Conservation (phyloP, 1,139 yeast species). For the Blastobotrys buckinghamii region DNA sequence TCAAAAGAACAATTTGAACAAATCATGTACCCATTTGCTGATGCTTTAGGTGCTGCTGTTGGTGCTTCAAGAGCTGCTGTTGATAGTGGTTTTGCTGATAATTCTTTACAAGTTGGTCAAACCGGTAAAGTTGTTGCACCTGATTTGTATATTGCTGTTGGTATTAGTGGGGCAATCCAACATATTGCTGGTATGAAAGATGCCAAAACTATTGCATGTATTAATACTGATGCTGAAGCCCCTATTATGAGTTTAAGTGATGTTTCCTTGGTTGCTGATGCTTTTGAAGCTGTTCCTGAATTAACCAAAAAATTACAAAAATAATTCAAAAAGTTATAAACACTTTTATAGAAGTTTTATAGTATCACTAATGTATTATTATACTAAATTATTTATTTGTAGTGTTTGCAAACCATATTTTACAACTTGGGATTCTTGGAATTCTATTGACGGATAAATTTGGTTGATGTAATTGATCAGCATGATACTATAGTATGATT, state of each 20-base stretch:
- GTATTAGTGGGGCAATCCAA: conserved; percentile 96
- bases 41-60: conserved; percentile 79
- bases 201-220: conserved; percentile 87
- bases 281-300: conserved; percentile 82
- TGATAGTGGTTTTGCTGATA: conserved; percentile 92
- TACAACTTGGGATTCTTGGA: too few species aligned
- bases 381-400: not conserved
- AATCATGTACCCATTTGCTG: conserved; percentile 77
- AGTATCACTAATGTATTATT: too few species aligned
- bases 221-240: conserved; percentile 90
- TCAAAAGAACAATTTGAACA: conserved; percentile 81
- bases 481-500: too few species aligned
- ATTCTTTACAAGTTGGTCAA: conserved; percentile 97
- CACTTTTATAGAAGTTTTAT: too few species aligned
- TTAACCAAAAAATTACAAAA: conserved; percentile 58
- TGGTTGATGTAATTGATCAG: too few species aligned
- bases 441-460: too few species aligned
- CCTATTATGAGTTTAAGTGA: conserved; percentile 92
- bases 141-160: conserved; percentile 85
- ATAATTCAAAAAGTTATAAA: too few species aligned
- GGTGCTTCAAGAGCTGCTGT: conserved; percentile 99
- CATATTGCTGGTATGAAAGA: conserved; percentile 99
- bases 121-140: conserved; percentile 98
- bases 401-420: too few species aligned
- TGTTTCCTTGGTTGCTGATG: conserved; percentile 82